Evolutionary conservation across 1,139 yeast genomes (phyloP).

Genomic region (Barnettozyma hawaiiensis): DNA sequence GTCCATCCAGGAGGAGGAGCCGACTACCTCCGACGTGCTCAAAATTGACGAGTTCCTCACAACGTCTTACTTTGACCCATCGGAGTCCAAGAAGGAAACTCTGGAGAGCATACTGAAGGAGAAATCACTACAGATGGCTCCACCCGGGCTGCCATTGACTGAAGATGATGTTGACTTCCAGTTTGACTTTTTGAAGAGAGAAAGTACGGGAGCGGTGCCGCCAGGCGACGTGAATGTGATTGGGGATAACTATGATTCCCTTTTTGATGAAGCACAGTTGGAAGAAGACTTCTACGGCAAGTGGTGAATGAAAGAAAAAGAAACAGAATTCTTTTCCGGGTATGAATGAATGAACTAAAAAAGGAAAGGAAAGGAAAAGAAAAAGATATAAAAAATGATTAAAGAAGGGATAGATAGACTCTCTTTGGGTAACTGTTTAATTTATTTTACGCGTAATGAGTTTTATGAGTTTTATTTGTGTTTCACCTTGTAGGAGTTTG

Average conservation of each 20-base stretch:
- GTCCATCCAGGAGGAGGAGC: conserved; percentile 25
- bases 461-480: background rate
- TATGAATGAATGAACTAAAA: too few relatives aligned
- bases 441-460: conserved; percentile 3
- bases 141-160: conserved; percentile 14
- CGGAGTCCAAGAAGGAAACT: conserved; percentile 1
- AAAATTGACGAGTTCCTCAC: conserved; percentile 23
- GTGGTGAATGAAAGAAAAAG: background rate
- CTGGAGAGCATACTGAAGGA: conserved; percentile 8
- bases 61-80: conserved; percentile 20
- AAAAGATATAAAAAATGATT: too few relatives aligned
- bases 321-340: too few relatives aligned
- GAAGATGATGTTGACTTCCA: conserved; percentile 17
- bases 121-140: conserved; percentile 5
- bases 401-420: background rate
- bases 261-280: conserved; percentile 10
- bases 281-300: conserved; percentile 14
- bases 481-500: background rate
- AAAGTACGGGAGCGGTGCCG: conserved; percentile 6
- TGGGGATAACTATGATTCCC: conserved; percentile 13
- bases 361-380: too few relatives aligned
- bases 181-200: conserved; percentile 22
- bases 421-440: background rate
- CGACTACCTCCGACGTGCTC: conserved; percentile 12
- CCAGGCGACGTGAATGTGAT: conserved; percentile 5